Base-by-base conservation (phyloP, 768 basidiomycete genomes). In the Hortiboletus campestris region DNA sequence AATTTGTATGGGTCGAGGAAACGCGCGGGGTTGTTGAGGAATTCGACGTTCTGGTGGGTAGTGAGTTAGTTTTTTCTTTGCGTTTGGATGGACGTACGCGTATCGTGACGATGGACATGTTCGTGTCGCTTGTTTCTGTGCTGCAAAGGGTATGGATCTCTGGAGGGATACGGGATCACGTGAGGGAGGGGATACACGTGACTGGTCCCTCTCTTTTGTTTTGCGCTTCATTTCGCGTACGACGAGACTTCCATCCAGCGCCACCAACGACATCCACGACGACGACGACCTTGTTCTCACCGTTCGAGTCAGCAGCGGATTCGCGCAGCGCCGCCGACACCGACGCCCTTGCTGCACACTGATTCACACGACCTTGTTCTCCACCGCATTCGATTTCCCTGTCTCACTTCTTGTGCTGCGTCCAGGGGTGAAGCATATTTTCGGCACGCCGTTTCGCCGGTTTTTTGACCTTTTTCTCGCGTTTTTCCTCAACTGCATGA, bases 1-100 rank as follows among this genome's bases (percentile, higher is more conserved):
- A 98, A 97, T 62, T 84, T 82, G 74, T 98, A 98, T 29, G 85
- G 78, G 67, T 98, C 94, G 12, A 87, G 83, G 73, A 98, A 98
- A 62, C 85, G 83, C 17, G 94, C 92, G 8, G 93, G 94, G 74
- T 95, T 95, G 76, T 94, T 94, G 68, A 96, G 79, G 62, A 94
- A 94, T 70, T 91, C 88, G 61, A 91, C 88, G 70, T 91, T 87
- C 89, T 91, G 8, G 17, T n/a, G 19, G 45, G 31, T 3, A 4
- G n/a, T 56, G 25, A 25, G 25, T 13, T 14, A 60, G 63, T 4
- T 2, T 10, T 10, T 11, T 6, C 2, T 9, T 12, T 7, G n/a
- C n/a, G n/a, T 1, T 10, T 11, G 25, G 25, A 6, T 10, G 34
- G 49, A 72, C 80, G 53, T 53, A 87, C 86, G 67, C 85, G 75